Conservation (phyloP, 1,284 basidiomycete genomes). For the Abortiporus biennis region DNA sequence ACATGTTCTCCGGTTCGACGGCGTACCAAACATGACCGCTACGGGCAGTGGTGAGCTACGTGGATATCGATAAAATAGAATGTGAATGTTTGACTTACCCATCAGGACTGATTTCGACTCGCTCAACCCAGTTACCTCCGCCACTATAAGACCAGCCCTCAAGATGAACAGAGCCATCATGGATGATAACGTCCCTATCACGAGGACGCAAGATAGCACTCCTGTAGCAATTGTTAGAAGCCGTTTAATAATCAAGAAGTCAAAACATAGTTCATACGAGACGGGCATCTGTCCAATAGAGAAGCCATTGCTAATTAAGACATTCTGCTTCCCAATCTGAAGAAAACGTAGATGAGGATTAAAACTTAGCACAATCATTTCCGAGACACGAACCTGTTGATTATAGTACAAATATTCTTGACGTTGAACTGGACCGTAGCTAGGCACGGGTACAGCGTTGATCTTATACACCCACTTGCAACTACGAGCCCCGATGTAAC, state of each 20-base stretch:
- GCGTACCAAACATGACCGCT: constrained; percentile 46
- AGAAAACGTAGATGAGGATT: neutral
- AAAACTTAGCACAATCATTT: too few species aligned
- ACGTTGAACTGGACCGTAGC: constrained; percentile 45
- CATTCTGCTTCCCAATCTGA: constrained; percentile 48
- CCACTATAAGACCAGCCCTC: constrained; percentile 51
- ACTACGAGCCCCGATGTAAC: constrained; percentile 54
- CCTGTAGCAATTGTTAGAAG: constrained; percentile 29
- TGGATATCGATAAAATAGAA: neutral
- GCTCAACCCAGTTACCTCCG: constrained; percentile 49
- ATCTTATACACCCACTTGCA: constrained; percentile 54
- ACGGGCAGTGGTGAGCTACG: constrained; percentile 9
- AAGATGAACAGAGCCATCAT: constrained; percentile 40
- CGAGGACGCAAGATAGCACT: constrained; percentile 43
- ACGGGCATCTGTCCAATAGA: constrained; percentile 54
- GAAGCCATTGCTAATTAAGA: constrained; percentile 38
- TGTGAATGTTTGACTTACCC: constrained; percentile 27
- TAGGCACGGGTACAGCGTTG: constrained; percentile 42
- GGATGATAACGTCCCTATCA: constrained; percentile 42
- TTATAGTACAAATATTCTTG: constrained; percentile 52
- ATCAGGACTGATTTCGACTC: constrained; percentile 49
- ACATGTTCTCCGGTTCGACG: constrained; percentile 39
- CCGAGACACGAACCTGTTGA: constrained; percentile 27
- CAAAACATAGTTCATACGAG: constrained; percentile 31
- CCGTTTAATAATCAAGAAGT: too few species aligned